Conservation (phyloP, 2,329 filamentous ascomycete species). For the Cercospora sp. region DNA sequence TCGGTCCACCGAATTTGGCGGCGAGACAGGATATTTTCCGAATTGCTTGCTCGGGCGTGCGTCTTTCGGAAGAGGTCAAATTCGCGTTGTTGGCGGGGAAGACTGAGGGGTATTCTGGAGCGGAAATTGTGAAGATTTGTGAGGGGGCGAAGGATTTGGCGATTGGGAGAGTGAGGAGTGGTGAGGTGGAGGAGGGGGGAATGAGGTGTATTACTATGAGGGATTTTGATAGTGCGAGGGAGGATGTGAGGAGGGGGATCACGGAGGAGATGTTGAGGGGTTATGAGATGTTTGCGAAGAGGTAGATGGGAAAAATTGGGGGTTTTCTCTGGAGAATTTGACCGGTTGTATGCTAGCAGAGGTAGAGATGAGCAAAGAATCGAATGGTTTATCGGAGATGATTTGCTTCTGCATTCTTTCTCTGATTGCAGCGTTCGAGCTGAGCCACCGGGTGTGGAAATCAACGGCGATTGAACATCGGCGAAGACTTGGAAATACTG, state of each 20-base stretch:
- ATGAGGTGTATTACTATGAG: conserved; percentile 38
- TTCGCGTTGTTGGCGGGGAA: conserved; percentile 61
- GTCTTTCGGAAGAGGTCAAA: conserved; percentile 65
- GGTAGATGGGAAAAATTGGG: not conserved
- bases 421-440: too few relatives aligned
- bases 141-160: conserved; percentile 39
- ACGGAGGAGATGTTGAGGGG: conserved; percentile 59
- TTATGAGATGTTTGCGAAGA: conserved; percentile 54
- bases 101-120: conserved; percentile 80
- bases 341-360: too few relatives aligned
- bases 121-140: conserved; percentile 70
- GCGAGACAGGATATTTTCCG: conserved; percentile 76
- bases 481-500: not conserved
- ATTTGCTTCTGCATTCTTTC: too few relatives aligned
- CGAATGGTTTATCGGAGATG: too few relatives aligned
- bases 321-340: not conserved
- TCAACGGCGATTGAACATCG: not conserved
- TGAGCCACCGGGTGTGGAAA: too few relatives aligned
- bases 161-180: conserved; percentile 28
- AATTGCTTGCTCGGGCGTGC: conserved; percentile 64
- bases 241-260: conserved; percentile 56
- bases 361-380: too few relatives aligned
- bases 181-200: conserved; percentile 33
- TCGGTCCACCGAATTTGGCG: conserved; percentile 72
- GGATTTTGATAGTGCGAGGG: conserved; percentile 49